phyloP scores from a whole-genome alignment of 2,329 filamentous ascomycete genomes.

The Monosporascus sp. region DNA sequence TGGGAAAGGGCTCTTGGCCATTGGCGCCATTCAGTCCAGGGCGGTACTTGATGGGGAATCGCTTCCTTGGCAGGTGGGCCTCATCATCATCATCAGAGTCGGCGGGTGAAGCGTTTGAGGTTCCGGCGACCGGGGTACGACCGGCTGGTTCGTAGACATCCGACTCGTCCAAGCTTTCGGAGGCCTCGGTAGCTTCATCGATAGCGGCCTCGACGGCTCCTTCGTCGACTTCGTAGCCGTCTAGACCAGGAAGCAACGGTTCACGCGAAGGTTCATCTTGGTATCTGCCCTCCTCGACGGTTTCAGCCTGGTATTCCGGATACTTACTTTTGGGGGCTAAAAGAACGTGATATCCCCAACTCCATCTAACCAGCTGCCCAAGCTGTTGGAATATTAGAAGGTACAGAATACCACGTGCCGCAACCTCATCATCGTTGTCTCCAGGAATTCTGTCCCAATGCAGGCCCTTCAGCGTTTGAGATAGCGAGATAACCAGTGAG shows the following conservation, averaged over 20 bases:
- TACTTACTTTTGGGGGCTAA: conserved; percentile 79
- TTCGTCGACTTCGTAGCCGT: conserved; percentile 34
- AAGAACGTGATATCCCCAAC: conserved; percentile 93
- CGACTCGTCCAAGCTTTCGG: conserved; percentile 36
- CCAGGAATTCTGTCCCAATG: conserved; percentile 90
- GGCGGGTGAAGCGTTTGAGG: conserved; percentile 44
- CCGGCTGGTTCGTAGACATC: conserved; percentile 50
- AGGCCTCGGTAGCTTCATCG: conserved; percentile 14
- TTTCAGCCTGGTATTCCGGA: conserved; percentile 54
- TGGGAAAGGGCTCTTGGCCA: conserved; percentile 19
- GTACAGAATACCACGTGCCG: conserved; percentile 88
- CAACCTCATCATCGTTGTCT: conserved; percentile 94
- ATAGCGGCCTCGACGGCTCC: neutral
- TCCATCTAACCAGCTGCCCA: conserved; percentile 92
- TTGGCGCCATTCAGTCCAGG: conserved; percentile 16
- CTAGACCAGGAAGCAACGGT: conserved; percentile 41
- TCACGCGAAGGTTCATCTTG: conserved; percentile 39
- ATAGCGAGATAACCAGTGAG: conserved; percentile 88
- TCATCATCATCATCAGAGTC: conserved; percentile 50
- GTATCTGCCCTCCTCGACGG: conserved; percentile 56
- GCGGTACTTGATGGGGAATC: conserved; percentile 27
- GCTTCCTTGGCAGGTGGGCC: conserved; percentile 17
- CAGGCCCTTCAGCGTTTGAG: conserved; percentile 83
- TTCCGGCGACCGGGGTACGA: conserved; percentile 47
- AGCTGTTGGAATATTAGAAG: conserved; percentile 96